Evolutionary conservation across 306 rosid genomes (phyloP).

Genomic region (Vicia villosa): DNA sequence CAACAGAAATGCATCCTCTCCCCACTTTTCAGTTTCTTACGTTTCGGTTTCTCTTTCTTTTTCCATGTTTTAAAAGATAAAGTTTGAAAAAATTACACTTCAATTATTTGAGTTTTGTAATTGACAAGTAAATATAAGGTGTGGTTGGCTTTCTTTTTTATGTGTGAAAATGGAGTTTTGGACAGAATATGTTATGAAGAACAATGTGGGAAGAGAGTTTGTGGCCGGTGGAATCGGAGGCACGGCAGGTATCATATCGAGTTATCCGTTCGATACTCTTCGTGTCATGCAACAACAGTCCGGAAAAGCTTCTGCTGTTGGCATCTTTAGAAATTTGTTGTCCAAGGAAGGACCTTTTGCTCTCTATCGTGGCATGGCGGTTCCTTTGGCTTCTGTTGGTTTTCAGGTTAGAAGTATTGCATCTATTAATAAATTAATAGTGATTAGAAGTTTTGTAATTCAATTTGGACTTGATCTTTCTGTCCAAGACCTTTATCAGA

Average conservation of each 20-base stretch:
- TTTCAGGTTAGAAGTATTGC: too few relatives aligned
- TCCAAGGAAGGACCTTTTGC: conserved; percentile 27
- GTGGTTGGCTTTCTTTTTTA: background rate
- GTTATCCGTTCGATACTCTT: conserved; percentile 34
- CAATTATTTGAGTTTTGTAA: background rate
- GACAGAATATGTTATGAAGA: background rate
- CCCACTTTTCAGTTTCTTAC: too few relatives aligned
- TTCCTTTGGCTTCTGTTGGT: conserved; percentile 35
- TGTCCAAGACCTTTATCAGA: too few relatives aligned
- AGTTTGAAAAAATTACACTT: background rate
- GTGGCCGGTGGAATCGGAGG: conserved; percentile 11
- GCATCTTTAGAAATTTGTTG: conserved; percentile 14
- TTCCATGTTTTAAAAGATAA: background rate
- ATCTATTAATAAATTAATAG: too few relatives aligned
- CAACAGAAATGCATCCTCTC: too few relatives aligned
- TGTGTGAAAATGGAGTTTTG: background rate
- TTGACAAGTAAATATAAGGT: background rate
- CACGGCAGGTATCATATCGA: background rate
- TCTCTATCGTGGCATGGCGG: conserved; percentile 37
- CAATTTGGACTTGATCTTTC: too few relatives aligned
- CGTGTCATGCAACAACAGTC: conserved; percentile 33
- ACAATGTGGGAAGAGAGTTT: conserved; percentile 18
- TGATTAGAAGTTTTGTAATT: too few relatives aligned
- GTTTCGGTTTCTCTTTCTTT: too few relatives aligned
- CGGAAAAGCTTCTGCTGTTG: conserved; percentile 13